These are phyloP conservation scores for Xylaria sp. DNA, from an alignment of 2,329 filamentous ascomycete species.

Conservation along the genomic window DNA sequence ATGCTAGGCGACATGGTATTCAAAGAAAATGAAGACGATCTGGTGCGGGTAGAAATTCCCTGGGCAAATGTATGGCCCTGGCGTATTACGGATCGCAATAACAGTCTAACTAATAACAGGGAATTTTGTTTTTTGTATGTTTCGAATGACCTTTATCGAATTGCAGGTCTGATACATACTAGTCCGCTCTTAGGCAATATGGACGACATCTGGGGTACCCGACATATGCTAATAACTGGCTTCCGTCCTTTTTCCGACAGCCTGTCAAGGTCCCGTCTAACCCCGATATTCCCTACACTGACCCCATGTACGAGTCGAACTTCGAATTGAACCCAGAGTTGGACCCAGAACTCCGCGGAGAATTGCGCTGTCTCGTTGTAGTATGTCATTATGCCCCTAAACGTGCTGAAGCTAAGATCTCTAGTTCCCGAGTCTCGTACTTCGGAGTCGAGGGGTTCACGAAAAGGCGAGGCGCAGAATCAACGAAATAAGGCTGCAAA, in stretches of 20 bases:
- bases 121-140: slow-evolving; percentile 8
- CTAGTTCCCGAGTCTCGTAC: slow-evolving; percentile 19
- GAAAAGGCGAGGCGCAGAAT: neutral
- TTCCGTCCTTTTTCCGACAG: neutral
- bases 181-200: neutral
- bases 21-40: neutral
- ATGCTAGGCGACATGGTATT: neutral
- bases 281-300: neutral
- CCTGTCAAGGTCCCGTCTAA: neutral
- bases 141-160: neutral
- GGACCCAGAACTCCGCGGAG: neutral
- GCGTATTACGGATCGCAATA: neutral
- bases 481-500: neutral
- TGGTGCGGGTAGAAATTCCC: neutral
- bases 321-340: neutral
- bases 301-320: slow-evolving; percentile 5
- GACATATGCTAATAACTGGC: no score
- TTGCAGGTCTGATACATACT: neutral
- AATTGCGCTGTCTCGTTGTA: slow-evolving; percentile 3
- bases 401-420: neutral
- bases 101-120: slow-evolving; percentile 8
- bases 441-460: neutral
- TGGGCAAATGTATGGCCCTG: slow-evolving; percentile 13
- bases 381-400: neutral
- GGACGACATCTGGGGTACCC: neutral